Evolutionary conservation across 352 stramenopile genomes (phyloP).

Genomic region (Saprolegnia parasitica): DNA sequence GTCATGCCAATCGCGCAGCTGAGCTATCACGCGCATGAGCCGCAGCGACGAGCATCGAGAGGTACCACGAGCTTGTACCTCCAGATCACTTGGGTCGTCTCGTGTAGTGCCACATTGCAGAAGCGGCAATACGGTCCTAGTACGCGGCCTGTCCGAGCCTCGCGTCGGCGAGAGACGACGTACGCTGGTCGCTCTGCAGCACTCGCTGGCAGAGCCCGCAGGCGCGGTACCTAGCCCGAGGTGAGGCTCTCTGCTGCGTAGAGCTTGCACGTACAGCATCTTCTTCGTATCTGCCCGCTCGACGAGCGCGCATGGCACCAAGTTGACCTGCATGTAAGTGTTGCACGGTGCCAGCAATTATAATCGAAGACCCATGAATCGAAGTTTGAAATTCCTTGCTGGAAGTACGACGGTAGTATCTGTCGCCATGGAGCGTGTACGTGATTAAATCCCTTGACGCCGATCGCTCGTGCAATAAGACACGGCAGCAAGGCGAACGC

Average conservation of each 20-base stretch:
- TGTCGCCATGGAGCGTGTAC: background rate
- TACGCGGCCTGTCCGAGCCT: background rate
- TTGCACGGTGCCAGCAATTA: background rate
- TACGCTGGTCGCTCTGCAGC: too few relatives aligned
- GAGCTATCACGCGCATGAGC: background rate
- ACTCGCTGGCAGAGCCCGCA: slow-evolving; percentile 6
- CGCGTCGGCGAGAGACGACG: background rate
- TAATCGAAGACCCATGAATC: background rate
- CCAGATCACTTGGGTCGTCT: background rate
- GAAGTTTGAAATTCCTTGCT: background rate
- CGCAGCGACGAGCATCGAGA: background rate
- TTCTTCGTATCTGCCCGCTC: slow-evolving; percentile 3
- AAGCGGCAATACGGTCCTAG: background rate
- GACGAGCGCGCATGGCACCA: slow-evolving; percentile 17
- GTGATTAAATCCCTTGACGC: background rate
- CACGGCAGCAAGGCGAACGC: too few relatives aligned
- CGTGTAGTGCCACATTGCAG: background rate
- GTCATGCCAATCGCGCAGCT: slow-evolving; percentile 4
- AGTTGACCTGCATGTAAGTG: slow-evolving; percentile 2
- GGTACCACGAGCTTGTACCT: slow-evolving; percentile 24
- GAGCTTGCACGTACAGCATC: slow-evolving; percentile 10
- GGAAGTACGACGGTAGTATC: background rate
- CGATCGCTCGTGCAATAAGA: background rate
- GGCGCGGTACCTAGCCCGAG: slow-evolving; percentile 1
- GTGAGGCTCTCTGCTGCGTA: background rate